These are phyloP conservation scores for Nectriaceae sp. DNA, from an alignment of 2,329 filamentous ascomycete genomes.

Conservation along the genomic window DNA sequence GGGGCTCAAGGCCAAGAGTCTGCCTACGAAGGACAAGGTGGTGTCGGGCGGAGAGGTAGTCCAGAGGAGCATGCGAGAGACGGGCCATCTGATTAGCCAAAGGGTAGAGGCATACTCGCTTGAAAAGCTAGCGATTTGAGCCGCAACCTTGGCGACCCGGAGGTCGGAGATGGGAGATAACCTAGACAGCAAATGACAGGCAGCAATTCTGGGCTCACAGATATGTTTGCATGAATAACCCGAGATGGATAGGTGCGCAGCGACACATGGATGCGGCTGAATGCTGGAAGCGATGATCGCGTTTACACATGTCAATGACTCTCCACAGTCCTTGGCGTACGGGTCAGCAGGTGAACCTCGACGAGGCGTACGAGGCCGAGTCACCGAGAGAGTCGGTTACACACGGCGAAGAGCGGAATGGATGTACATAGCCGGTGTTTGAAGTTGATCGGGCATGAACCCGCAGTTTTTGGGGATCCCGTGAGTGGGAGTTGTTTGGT, in stretches of 20 bases:
- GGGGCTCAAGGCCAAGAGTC: conserved; percentile 64
- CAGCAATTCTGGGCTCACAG: not conserved
- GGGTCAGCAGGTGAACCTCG: conserved; percentile 5
- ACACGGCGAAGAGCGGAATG: conserved; percentile 20
- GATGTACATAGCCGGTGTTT: no score
- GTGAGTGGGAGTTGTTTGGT: no score
- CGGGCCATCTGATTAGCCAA: conserved; percentile 75
- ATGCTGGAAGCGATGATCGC: conserved; percentile 5
- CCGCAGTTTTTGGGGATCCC: no score
- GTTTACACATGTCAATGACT: conserved; percentile 1
- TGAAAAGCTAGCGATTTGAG: conserved; percentile 71
- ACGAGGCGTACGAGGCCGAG: not conserved
- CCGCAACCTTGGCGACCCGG: conserved; percentile 5
- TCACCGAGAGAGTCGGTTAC: conserved; percentile 21
- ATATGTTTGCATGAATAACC: no score
- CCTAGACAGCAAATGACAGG: not conserved
- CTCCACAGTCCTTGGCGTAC: conserved; percentile 4
- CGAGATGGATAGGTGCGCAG: conserved; percentile 2
- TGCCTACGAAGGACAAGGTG: conserved; percentile 58
- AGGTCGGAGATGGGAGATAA: conserved; percentile 2
- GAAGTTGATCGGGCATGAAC: no score
- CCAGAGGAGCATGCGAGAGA: conserved; percentile 69
- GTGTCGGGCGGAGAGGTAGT: conserved; percentile 70
- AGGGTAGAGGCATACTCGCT: conserved; percentile 81
- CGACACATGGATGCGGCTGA: conserved; percentile 11